Percentiles rank a stretch among this genome's conserved stretches.
These are phyloP conservation scores for Hymenoscyphus repandus DNA, from an alignment of 2,329 filamentous ascomycete genomes.

Conservation along the genomic window DNA sequence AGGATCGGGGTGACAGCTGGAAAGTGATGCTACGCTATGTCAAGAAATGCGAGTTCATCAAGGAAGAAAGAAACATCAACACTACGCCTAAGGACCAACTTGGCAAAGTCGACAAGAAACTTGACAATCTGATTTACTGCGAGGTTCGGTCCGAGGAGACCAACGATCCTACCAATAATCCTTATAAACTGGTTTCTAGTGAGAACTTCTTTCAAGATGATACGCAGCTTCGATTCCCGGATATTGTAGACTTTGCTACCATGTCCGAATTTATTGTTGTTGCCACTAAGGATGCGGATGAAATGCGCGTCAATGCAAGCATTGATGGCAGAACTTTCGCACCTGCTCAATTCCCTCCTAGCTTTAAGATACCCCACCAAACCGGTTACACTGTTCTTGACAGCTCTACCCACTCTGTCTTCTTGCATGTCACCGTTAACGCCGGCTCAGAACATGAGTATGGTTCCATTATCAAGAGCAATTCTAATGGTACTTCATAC, in stretches of 20 bases:
- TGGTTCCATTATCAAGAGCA: constrained; percentile 92
- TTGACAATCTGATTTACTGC: constrained; percentile 47
- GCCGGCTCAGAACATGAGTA: constrained; percentile 59
- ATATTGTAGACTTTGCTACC: constrained; percentile 81
- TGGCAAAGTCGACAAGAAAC: constrained; percentile 40
- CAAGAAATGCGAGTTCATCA: constrained; percentile 81
- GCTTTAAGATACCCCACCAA: constrained; percentile 73
- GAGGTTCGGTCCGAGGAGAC: constrained; percentile 58
- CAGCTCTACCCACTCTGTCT: constrained; percentile 90
- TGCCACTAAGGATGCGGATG: constrained; percentile 63
- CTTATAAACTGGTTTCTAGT: constrained; percentile 68
- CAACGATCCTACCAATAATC: constrained; percentile 57
- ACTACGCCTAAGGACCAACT: constrained; percentile 7
- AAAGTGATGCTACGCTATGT: constrained; percentile 68
- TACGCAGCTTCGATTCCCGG: constrained; percentile 55
- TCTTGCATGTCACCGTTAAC: constrained; percentile 84
- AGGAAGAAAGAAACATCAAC: constrained; percentile 48
- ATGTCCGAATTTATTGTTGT: constrained; percentile 97
- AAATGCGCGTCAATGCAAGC: constrained; percentile 73
- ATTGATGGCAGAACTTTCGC: constrained; percentile 81
- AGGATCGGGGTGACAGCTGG: constrained; percentile 79
- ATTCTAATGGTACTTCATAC: constrained; percentile 96
- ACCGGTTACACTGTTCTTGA: constrained; percentile 89
- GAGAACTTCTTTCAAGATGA: constrained; percentile 70
- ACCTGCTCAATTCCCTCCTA: constrained; percentile 76